phyloP scores from a whole-genome alignment of 805 yeast genomes.

The Candida insectalens region DNA sequence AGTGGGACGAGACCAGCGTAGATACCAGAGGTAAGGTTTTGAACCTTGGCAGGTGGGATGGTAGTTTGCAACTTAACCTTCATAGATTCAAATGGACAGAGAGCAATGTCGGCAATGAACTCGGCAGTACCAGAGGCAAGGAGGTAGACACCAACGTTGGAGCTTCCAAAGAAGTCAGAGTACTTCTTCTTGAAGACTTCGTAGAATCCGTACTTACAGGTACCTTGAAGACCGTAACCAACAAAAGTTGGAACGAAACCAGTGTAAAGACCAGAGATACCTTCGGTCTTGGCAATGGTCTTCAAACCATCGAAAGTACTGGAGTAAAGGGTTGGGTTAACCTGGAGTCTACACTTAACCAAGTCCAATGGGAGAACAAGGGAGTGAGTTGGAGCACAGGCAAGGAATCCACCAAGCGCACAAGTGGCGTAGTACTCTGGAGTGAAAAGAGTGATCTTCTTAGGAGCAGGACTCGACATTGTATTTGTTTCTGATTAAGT shows the following conservation, averaged over 20 bases:
- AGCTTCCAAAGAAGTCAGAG: constrained; percentile 55
- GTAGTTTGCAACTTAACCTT: constrained; percentile 93
- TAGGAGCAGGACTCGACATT: too few relatives aligned
- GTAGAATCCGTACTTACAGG: constrained; percentile 94
- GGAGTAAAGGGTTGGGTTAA: constrained; percentile 59
- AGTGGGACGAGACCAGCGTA: constrained; percentile 87
- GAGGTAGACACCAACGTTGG: constrained; percentile 64
- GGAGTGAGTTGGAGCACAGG: constrained; percentile 97
- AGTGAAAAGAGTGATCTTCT: constrained; percentile 49
- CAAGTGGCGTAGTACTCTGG: constrained; percentile 63
- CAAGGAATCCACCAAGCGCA: constrained; percentile 69
- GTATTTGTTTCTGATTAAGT: too few relatives aligned
- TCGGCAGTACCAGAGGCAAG: constrained; percentile 92
- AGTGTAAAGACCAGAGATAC: constrained; percentile 66
- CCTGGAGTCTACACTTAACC: constrained; percentile 91
- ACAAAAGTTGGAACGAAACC: constrained; percentile 89
- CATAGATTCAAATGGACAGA: constrained; percentile 93
- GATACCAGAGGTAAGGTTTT: constrained; percentile 50
- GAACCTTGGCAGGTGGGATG: constrained; percentile 69
- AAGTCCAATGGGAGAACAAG: constrained; percentile 88
- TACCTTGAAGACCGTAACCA: constrained; percentile 94
- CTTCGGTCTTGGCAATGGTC: constrained; percentile 63
- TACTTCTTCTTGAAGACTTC: constrained; percentile 83
- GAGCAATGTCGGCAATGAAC: constrained; percentile 77
- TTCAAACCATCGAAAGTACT: constrained; percentile 79